Percentiles rank a stretch among this genome's conserved stretches.
phyloP scores from a whole-genome alignment of 257 asterid species.

The Plantago elongata region DNA sequence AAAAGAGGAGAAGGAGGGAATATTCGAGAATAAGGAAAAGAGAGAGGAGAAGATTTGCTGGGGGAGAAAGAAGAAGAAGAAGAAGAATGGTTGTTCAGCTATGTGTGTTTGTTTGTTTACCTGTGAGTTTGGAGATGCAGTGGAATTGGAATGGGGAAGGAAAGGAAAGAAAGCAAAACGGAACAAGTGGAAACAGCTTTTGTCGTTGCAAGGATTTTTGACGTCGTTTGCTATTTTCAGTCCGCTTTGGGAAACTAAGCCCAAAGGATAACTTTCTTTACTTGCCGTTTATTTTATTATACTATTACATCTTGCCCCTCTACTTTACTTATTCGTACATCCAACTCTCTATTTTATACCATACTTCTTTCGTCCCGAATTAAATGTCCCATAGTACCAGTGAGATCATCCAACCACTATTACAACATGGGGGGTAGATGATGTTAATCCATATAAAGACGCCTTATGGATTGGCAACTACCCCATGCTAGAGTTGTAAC shows the following conservation, averaged over 20 bases:
- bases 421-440: too few relatives aligned
- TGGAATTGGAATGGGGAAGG: too few relatives aligned
- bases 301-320: too few relatives aligned
- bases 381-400: too few relatives aligned
- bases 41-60: not conserved
- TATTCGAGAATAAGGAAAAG: not conserved
- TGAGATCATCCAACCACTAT: too few relatives aligned
- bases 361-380: too few relatives aligned
- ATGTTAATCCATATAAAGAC: too few relatives aligned
- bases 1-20: too few relatives aligned
- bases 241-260: not conserved
- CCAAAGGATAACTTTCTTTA: not conserved
- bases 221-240: conserved; percentile 3
- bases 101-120: not conserved
- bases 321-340: too few relatives aligned
- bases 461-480: too few relatives aligned
- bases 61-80: not conserved
- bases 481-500: too few relatives aligned
- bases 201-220: not conserved
- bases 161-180: not conserved
- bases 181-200: conserved; percentile 1
- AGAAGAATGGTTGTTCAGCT: not conserved
- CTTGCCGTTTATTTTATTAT: not conserved
- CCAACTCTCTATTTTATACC: too few relatives aligned
- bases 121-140: conserved; percentile 6